Evolutionary conservation across 768 basidiomycete species (phyloP), one percentile per base, ranked within the genome.

Genomic region (Tubosaeta sp.): DNA sequence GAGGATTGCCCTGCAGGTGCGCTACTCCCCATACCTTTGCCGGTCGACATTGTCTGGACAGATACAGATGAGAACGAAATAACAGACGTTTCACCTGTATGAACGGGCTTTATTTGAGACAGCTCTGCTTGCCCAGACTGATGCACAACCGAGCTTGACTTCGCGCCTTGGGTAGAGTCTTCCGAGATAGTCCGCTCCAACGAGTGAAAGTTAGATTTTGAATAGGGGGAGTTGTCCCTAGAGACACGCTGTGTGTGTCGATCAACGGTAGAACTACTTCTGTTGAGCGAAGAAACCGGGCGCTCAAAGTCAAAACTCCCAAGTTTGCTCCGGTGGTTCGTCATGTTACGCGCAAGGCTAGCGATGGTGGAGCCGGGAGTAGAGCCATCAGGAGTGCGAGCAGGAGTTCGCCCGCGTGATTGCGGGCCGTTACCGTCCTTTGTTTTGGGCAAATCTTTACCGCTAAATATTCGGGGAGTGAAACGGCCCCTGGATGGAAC

Each of bases 301-400:
- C 85, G 74, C 66, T 88, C 87, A 58, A 88, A 88, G 61, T 88
- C 86, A 64, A 88, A 88, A 60, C 82, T 85, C 6, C 85, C 85
- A 56, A 85, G 84, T 61, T 85, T 84, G 38, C 73, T 78, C 2
- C 78, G 69, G 45, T 77, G 74, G 29, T 61, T 72, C 22, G 58
- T 60, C 48, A 71, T 68, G 39, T 67, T 68, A 52, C 68, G 68
- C 11, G 41, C 44, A 32, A 47, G 54, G 29, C 50, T 45, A 32
- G 46, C 33, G 19, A 42, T 42, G 9, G 42, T 54, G 16, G 56
- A 42, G 14, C 41, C 38, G 26, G 56, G 45, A 46, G 53, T 13
- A 11, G 51, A 47, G 10, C 17, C 47, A 41, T 57, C 53, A 10
- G 53, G 39, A 14, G 48, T 48, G 33, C 43, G 57, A 29, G 39